Conservation (phyloP, 768 basidiomycete species). For the Cystoderma amianthinum region DNA sequence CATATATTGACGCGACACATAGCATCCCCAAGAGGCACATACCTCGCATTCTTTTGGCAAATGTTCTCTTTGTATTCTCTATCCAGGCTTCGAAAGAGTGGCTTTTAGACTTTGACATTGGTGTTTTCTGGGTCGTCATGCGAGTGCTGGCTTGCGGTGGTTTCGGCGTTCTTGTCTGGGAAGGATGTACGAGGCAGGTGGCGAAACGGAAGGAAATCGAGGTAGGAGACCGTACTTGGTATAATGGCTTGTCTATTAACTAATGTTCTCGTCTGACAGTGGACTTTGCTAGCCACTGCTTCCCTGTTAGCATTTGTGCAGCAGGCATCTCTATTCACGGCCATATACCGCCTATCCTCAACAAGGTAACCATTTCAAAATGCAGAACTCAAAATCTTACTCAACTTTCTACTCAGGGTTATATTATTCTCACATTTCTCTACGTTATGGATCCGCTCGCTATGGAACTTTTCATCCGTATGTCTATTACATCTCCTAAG, state of each 20-base stretch:
- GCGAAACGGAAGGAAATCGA: conserved; percentile 51
- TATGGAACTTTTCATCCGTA: conserved; percentile 43
- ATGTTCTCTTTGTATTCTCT: conserved; percentile 56
- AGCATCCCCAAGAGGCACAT: conserved; percentile 50
- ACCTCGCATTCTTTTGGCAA: conserved; percentile 51
- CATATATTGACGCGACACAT: conserved; percentile 12
- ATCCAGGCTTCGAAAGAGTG: conserved; percentile 62
- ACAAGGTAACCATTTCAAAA: conserved; percentile 47
- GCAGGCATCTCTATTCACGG: conserved; percentile 59
- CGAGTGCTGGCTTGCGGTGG: conserved; percentile 67
- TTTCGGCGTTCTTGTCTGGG: conserved; percentile 58
- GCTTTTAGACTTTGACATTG: conserved; percentile 58
- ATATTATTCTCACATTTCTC: conserved; percentile 68
- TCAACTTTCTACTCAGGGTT: conserved; percentile 38
- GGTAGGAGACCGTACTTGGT: conserved; percentile 28
- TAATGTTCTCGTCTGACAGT: conserved; percentile 30
- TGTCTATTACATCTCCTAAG: conserved; percentile 11
- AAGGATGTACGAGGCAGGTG: conserved; percentile 44
- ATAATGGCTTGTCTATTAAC: conserved; percentile 5
- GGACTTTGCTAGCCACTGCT: conserved; percentile 63
- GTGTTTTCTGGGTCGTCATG: conserved; percentile 73
- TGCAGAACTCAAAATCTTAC: conserved; percentile 1
- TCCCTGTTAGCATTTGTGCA: conserved; percentile 65
- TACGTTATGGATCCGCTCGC: conserved; percentile 52
- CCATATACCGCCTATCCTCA: conserved; percentile 61